Conservation (phyloP, 257 asterid genomes). For the Paraleonurus japonicus region DNA sequence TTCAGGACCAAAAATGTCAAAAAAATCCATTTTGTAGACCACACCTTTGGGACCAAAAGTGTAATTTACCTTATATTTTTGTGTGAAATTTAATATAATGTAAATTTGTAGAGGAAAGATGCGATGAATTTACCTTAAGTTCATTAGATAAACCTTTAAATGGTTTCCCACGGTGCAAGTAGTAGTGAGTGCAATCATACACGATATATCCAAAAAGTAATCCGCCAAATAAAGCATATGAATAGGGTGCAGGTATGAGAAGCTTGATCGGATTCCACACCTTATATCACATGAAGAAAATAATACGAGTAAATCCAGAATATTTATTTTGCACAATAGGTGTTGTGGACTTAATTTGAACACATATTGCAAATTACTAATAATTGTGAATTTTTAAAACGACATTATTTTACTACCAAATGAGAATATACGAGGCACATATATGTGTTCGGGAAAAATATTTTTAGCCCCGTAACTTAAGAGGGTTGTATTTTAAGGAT, state of each 20-base stretch:
- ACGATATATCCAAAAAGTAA: slow-evolving; percentile 60
- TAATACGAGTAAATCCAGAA: not conserved
- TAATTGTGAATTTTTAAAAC: no score
- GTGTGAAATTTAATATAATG: not conserved
- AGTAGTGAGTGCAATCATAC: slow-evolving; percentile 82
- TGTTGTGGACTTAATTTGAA: no score
- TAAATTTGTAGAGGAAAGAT: not conserved
- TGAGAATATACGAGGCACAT: slow-evolving; percentile 27
- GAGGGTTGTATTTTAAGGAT: no score
- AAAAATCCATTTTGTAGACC: no score
- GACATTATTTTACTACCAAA: no score
- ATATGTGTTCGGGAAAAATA: no score
- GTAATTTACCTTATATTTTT: not conserved
- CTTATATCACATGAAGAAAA: slow-evolving; percentile 31
- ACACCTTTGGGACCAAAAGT: no score
- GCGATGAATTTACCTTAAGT: slow-evolving; percentile 52
- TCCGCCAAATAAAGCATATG: slow-evolving; percentile 59
- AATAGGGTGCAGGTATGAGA: slow-evolving; percentile 32
- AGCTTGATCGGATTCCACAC: slow-evolving; percentile 50
- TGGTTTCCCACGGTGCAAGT: slow-evolving; percentile 70
- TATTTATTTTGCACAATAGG: no score
- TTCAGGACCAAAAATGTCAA: no score
- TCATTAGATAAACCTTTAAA: slow-evolving; percentile 35
- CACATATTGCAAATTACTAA: no score
- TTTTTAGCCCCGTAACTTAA: no score